These are phyloP conservation scores for Gossypium laxum DNA, from an alignment of 441 rosid genomes.

Conservation along the genomic window DNA sequence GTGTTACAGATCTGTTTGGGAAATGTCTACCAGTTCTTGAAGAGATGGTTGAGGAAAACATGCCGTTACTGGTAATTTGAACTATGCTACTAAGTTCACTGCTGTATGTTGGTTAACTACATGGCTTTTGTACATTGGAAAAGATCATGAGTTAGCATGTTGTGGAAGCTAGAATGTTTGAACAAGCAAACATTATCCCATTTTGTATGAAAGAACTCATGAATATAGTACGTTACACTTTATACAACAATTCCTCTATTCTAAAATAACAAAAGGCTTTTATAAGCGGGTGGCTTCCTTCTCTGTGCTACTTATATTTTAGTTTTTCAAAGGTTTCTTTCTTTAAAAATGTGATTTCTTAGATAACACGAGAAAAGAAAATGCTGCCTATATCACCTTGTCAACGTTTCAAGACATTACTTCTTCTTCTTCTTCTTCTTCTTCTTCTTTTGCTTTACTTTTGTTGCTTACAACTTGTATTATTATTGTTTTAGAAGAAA, in stretches of 20 bases:
- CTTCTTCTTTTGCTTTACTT: not conserved
- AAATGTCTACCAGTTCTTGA: slow-evolving; percentile 77
- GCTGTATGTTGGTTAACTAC: not conserved
- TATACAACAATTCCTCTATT: not conserved
- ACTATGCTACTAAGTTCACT: not conserved
- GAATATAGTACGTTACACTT: not conserved
- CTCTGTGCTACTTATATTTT: not conserved
- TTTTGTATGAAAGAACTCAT: too few relatives aligned
- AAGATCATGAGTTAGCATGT: not conserved
- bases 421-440: not conserved
- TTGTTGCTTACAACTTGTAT: not conserved
- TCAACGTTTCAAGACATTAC: not conserved
- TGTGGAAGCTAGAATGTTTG: too few relatives aligned
- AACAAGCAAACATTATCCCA: too few relatives aligned
- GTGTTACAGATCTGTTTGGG: slow-evolving; percentile 80
- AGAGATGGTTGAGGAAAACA: slow-evolving; percentile 67
- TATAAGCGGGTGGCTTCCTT: not conserved
- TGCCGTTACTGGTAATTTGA: slow-evolving; percentile 76
- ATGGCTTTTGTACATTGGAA: not conserved
- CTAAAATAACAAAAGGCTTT: not conserved
- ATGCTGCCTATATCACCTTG: not conserved
- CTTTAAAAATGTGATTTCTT: not conserved
- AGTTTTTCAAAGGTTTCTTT: not conserved
- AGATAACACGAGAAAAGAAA: not conserved
- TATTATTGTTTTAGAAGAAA: not conserved